A percentile compares a stretch with the other conserved stretches of the same genome.
Evolutionary conservation across 345 rosid species (phyloP).

Genomic region (Boechera divaricarpa): DNA sequence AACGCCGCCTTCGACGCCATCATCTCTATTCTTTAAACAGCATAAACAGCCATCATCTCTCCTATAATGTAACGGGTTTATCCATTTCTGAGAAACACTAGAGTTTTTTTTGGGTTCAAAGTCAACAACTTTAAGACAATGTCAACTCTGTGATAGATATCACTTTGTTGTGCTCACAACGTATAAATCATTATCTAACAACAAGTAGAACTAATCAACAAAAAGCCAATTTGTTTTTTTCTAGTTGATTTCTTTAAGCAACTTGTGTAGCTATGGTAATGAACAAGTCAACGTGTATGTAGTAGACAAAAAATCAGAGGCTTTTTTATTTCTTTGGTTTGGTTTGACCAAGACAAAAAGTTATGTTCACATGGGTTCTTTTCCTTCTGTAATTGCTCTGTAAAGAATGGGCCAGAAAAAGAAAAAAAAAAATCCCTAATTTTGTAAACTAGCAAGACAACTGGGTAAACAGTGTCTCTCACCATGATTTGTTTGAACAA

Average conservation of each 20-base stretch:
- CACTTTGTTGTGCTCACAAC: constrained; percentile 40
- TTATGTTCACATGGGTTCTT: constrained; percentile 35
- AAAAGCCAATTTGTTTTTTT: constrained; percentile 21
- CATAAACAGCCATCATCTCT: constrained; percentile 30
- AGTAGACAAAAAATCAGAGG: constrained; percentile 27
- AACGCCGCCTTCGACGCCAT: constrained; percentile 9
- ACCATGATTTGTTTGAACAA: constrained; percentile 7
- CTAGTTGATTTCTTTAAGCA: constrained; percentile 19
- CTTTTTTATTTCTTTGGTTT: constrained; percentile 19
- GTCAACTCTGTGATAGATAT: constrained; percentile 35
- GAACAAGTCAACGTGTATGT: constrained; percentile 40
- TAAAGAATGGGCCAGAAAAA: neutral
- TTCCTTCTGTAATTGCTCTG: neutral
- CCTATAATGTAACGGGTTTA: constrained; percentile 23
- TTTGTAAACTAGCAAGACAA: constrained; percentile 7
- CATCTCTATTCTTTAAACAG: constrained; percentile 16
- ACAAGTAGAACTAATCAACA: constrained; percentile 35
- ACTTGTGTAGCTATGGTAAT: constrained; percentile 12
- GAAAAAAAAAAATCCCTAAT: neutral
- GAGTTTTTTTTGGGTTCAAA: constrained; percentile 14
- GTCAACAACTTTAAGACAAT: constrained; percentile 37
- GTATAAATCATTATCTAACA: constrained; percentile 38
- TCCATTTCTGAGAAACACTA: constrained; percentile 29
- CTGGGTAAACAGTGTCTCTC: neutral
- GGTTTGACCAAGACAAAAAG: constrained; percentile 6